Conservation (phyloP, 2,329 filamentous ascomycete species). For the Phoma sp. region DNA sequence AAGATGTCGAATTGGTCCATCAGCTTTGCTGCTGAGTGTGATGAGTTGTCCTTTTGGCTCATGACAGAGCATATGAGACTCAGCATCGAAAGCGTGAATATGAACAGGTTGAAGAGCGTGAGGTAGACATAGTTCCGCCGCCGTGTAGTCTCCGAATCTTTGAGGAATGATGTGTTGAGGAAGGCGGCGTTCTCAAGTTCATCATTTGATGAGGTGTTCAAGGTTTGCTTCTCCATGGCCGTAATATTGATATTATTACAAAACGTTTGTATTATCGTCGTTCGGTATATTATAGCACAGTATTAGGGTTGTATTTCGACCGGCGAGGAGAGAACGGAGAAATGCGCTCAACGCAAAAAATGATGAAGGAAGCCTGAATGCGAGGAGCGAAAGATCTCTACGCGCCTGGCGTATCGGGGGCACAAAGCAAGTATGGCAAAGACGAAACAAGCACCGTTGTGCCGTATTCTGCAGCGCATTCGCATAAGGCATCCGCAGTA, state of each 20-base stretch:
- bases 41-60: constrained; percentile 36
- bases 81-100: constrained; percentile 42
- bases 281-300: not conserved
- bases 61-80: constrained; percentile 42
- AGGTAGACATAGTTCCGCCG: constrained; percentile 39
- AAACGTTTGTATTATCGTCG: no score
- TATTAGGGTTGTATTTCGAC: constrained; percentile 18
- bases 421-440: constrained; percentile 4
- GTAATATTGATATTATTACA: not conserved
- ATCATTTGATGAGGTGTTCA: constrained; percentile 24
- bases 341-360: constrained; percentile 22
- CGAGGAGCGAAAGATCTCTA: not conserved
- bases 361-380: constrained; percentile 3
- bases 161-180: constrained; percentile 33
- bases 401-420: constrained; percentile 3
- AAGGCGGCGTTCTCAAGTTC: constrained; percentile 42
- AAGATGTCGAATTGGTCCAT: constrained; percentile 44
- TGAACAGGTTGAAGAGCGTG: constrained; percentile 43
- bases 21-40: constrained; percentile 35
- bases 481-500: constrained; percentile 10
- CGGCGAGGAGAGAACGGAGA: constrained; percentile 27
- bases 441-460: not conserved
- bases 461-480: not conserved
- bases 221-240: constrained; percentile 39
- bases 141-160: constrained; percentile 29